A percentile compares a stretch with the other conserved stretches of the same genome.
phyloP scores from a whole-genome alignment of 1,284 basidiomycete genomes.

The Xanthoconium separans region DNA sequence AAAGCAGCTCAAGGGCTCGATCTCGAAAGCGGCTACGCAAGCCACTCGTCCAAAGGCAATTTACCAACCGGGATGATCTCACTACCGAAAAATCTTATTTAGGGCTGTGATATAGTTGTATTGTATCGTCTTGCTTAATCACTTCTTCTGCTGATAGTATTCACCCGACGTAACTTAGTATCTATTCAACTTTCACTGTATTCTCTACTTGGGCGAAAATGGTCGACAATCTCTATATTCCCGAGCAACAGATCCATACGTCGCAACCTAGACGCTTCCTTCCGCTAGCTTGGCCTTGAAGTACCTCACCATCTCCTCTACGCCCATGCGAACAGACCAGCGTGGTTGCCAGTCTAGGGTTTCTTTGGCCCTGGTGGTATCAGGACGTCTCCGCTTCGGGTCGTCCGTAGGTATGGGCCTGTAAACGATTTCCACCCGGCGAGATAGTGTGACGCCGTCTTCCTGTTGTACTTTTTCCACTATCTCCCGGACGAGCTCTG shows the following conservation, averaged over 20 bases:
- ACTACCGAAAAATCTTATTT: conserved; percentile 13
- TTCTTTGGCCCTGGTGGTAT: conserved; percentile 88
- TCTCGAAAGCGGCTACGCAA: conserved; percentile 49
- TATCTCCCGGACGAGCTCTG: conserved; percentile 83
- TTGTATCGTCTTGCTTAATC: conserved; percentile 6
- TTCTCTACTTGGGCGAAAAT: conserved; percentile 14
- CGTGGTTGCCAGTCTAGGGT: conserved; percentile 90
- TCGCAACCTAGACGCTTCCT: conserved; percentile 58
- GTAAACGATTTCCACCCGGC: conserved; percentile 74
- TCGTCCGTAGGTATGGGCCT: conserved; percentile 91
- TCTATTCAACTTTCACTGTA: conserved; percentile 12
- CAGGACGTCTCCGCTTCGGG: conserved; percentile 90
- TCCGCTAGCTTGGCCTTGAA: conserved; percentile 87
- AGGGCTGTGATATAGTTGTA: neutral
- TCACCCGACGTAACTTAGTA: neutral
- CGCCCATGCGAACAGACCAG: conserved; percentile 88
- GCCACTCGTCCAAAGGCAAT: conserved; percentile 16
- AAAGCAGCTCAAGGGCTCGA: conserved; percentile 52
- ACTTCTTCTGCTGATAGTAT: neutral
- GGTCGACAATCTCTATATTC: neutral
- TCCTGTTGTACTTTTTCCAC: conserved; percentile 88
- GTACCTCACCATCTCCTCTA: conserved; percentile 92
- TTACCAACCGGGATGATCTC: conserved; percentile 5
- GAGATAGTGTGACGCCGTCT: conserved; percentile 60
- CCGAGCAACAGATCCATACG: neutral